These are phyloP conservation scores for Vanrija sp. DNA, from an alignment of 1,284 basidiomycete genomes.

Conservation along the genomic window DNA sequence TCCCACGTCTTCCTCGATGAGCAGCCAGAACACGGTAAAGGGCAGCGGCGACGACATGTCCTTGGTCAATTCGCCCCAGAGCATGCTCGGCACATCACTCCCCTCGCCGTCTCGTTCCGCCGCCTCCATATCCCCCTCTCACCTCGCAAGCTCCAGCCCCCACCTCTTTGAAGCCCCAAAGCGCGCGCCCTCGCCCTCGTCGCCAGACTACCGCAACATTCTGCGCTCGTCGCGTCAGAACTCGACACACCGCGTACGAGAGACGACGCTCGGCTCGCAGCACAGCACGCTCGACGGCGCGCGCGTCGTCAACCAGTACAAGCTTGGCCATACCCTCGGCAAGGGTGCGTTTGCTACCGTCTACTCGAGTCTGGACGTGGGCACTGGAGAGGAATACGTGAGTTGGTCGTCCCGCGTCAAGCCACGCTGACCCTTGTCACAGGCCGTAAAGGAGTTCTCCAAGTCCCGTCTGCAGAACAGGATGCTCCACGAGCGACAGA, in stretches of 20 bases:
- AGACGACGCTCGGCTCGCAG: conserved; percentile 44
- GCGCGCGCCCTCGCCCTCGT: conserved; percentile 4
- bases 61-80: too few species aligned
- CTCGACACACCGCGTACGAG: conserved; percentile 43
- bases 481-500: conserved; percentile 33
- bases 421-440: neutral
- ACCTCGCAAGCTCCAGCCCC: conserved; percentile 1
- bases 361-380: conserved; percentile 45
- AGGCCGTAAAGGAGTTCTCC: conserved; percentile 51
- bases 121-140: conserved; percentile 2
- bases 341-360: conserved; percentile 49
- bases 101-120: conserved; percentile 2
- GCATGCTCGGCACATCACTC: neutral
- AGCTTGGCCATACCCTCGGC: conserved; percentile 45
- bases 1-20: conserved; percentile 9
- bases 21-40: conserved; percentile 7
- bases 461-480: conserved; percentile 45
- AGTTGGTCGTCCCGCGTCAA: conserved; percentile 15
- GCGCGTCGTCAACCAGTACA: conserved; percentile 49
- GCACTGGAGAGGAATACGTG: conserved; percentile 47
- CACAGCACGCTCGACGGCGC: conserved; percentile 38
- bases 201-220: conserved; percentile 16
- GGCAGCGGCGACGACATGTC: too few species aligned
- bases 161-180: neutral
- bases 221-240: conserved; percentile 20